A percentile compares a stretch with the other conserved stretches of the same genome.
Conservation (phyloP, 352 stramenopile genomes). For the Pythium angustatum region DNA sequence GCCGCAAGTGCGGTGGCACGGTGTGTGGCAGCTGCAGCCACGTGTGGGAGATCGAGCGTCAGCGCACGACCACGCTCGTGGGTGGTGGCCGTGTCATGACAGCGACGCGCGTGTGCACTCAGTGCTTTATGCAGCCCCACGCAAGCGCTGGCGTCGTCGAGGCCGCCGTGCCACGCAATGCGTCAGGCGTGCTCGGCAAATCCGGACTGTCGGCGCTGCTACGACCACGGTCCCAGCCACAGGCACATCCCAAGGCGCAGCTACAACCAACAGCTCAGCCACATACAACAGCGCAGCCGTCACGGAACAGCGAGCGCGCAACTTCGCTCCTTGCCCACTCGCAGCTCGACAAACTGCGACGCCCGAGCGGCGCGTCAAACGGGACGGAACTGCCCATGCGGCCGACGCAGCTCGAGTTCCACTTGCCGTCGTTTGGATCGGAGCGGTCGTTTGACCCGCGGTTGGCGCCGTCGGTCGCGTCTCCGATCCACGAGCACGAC, state of each 20-base stretch:
- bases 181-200: neutral
- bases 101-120: constrained; percentile 17
- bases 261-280: neutral
- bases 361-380: neutral
- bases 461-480: neutral
- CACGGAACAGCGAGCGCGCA: neutral
- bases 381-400: constrained; percentile 1
- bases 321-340: neutral
- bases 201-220: neutral
- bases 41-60: constrained; percentile 21
- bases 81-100: constrained; percentile 23
- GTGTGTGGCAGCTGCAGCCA: constrained; percentile 19
- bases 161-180: neutral
- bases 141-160: neutral
- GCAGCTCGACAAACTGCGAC: neutral
- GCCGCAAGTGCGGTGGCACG: constrained; percentile 18
- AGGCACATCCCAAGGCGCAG: no score
- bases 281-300: no score
- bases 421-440: no score
- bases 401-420: constrained; percentile 23
- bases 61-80: constrained; percentile 11
- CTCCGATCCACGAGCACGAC: no score
- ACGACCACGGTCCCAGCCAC: no score
- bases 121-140: constrained; percentile 2
- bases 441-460: neutral